Evolutionary conservation across 2,329 filamentous ascomycete species (phyloP).

Genomic region (Penicillium expansum): DNA sequence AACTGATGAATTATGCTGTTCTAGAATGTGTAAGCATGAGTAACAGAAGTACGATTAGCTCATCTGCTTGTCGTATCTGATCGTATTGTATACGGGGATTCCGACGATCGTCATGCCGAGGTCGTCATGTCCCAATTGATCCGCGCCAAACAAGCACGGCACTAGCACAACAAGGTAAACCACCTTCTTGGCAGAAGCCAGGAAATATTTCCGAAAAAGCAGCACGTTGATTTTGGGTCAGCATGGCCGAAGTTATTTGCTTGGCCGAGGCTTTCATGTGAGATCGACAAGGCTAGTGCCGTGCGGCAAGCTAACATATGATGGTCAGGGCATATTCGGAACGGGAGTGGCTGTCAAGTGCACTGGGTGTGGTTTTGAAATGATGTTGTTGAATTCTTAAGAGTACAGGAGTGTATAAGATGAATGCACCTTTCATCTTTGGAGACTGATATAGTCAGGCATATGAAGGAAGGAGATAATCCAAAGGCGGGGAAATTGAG

Average conservation of each 20-base stretch:
- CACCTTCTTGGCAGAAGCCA: background rate
- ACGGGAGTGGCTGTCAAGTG: background rate
- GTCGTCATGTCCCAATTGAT: background rate
- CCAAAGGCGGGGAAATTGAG: slow-evolving; percentile 2
- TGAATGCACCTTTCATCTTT: background rate
- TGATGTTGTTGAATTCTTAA: no score
- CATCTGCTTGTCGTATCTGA: background rate
- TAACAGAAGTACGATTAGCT: background rate
- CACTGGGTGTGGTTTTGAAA: background rate
- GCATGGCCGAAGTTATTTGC: background rate
- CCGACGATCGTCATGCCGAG: slow-evolving; percentile 5
- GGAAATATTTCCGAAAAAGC: background rate
- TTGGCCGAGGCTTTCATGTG: slow-evolving; percentile 20
- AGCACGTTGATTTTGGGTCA: background rate
- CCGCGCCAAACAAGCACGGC: background rate
- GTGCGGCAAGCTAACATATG: slow-evolving; percentile 9
- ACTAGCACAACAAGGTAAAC: slow-evolving; percentile 3
- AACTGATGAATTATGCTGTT: background rate
- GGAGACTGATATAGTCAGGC: background rate
- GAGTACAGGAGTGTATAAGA: background rate
- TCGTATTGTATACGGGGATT: background rate
- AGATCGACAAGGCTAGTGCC: slow-evolving; percentile 21
- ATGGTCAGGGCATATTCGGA: background rate
- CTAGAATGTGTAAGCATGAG: background rate
- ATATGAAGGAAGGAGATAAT: background rate